These are phyloP conservation scores for Sporothrix brunneoviolacea DNA, from an alignment of 2,329 filamentous ascomycete species.

Conservation along the genomic window DNA sequence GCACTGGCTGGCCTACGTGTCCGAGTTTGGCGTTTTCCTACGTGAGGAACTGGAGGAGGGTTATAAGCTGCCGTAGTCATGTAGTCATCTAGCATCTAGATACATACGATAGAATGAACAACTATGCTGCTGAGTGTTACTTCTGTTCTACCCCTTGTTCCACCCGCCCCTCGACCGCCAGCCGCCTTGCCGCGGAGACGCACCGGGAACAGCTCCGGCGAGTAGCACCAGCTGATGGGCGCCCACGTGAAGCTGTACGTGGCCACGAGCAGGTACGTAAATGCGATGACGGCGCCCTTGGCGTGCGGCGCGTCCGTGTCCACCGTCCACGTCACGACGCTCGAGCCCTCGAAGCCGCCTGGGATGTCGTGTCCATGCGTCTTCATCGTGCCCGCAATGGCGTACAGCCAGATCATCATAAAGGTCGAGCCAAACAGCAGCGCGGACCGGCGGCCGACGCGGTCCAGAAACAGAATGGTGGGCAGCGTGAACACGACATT, in stretches of 20 bases:
- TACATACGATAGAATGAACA: too few relatives aligned
- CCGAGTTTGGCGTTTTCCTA: not conserved
- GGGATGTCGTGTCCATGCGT: not conserved
- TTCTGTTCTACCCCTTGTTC: too few relatives aligned
- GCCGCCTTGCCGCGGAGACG: conserved; percentile 7
- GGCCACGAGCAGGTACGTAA: conserved; percentile 1
- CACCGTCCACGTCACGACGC: not conserved
- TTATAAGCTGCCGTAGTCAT: too few relatives aligned
- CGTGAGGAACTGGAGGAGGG: too few relatives aligned
- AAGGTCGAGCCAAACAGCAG: not conserved
- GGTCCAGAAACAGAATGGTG: conserved; percentile 2
- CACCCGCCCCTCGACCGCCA: too few relatives aligned
- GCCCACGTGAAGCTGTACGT: conserved; percentile 1
- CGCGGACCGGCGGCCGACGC: conserved; percentile 1
- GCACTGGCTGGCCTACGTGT: not conserved
- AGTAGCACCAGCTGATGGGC: conserved; percentile 1
- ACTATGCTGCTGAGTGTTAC: too few relatives aligned
- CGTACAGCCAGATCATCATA: not conserved
- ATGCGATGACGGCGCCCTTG: conserved; percentile 5
- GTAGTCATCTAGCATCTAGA: too few relatives aligned
- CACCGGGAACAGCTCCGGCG: conserved; percentile 14
- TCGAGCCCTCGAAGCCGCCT: not conserved
- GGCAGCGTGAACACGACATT: conserved; percentile 6
- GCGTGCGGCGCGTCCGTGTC: not conserved
- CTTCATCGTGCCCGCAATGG: not conserved